Percentiles rank a stretch among this genome's conserved stretches.
Evolutionary conservation across 208 protist genomes (phyloP).

Genomic region (Leishmania arabica): DNA sequence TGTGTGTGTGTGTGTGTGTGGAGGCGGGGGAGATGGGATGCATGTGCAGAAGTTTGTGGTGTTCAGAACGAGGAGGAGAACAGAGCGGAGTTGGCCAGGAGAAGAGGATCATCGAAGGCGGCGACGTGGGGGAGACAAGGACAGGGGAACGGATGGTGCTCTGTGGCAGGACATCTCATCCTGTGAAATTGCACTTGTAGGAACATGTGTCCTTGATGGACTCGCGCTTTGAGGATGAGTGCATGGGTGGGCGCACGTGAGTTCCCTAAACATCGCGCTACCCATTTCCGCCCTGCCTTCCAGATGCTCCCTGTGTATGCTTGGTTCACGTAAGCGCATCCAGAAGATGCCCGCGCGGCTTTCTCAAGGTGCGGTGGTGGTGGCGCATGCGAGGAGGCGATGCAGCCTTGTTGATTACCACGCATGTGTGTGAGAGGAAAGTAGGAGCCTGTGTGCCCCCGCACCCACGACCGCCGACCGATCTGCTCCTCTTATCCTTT

Average conservation of each 20-base stretch:
- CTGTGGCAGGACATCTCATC: neutral
- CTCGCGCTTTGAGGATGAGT: neutral
- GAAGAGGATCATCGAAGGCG: neutral
- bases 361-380: neutral
- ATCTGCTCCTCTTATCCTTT: neutral
- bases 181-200: neutral
- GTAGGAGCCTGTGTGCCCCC: neutral
- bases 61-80: neutral
- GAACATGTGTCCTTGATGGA: neutral
- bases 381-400: neutral
- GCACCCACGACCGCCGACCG: neutral
- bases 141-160: neutral
- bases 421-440: neutral
- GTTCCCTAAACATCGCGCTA: too few species aligned
- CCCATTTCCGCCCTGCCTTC: neutral
- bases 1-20: constrained; percentile 1
- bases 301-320: neutral
- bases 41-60: neutral
- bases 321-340: neutral
- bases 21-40: too few species aligned
- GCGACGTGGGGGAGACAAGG: neutral
- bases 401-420: neutral
- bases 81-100: neutral
- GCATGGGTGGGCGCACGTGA: neutral
- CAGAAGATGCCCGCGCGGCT: neutral